Evolutionary conservation across 2,329 filamentous ascomycete species (phyloP), one percentile per base, ranked within the genome.

Genomic region (Monosporascus sp.): DNA sequence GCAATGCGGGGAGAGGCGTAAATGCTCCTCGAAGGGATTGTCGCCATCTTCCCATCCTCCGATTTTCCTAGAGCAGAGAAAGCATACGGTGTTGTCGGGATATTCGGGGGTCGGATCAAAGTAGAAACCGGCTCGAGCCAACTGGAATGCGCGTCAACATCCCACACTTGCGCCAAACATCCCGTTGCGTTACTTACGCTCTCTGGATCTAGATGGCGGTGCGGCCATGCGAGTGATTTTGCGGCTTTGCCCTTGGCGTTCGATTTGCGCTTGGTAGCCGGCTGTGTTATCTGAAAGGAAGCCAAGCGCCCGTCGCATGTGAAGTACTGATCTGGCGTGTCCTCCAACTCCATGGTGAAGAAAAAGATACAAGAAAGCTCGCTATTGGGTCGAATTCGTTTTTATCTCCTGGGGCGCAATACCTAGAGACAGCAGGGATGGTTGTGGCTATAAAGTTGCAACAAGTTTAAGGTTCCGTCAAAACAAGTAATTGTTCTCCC

Each of bases 21-120:
- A 69, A 70, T 99, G 94, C 67, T 99, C 94, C 48, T 80, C 78
- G 5, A 95, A 76, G 0, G 94, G 90, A 55, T 90, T 83, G 66
- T 99, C 94, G 22, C 85, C 84, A 39, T 86, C 79, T 64, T 97
- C 93, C 94, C 94, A 99, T 55, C 91, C 92, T 67, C 95, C 91
- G 14, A 99, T 79, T 52, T 86, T 83, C 67, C 90, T 88, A 57
- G 84, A 76, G 73, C 94, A 99, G 38, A 91, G 78, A 70, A 95
- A 97, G 70, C 94, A 99, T 60, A 84, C 82, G 47, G 89, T 89
- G 69, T 97, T 97, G 70, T 99, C 94, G 38, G 86, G 86, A 64
- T 85, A 89, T 47, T 83, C 80, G 49, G 82, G 77, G 15, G 82
- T 83, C 2, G 94, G 93, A 55, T 85, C 82, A 73, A 90, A 97